A percentile compares a stretch with the other conserved stretches of the same genome.
Evolutionary conservation across 75 land plant genomes (phyloP).

Genomic region (Pinus tabuliformis): DNA sequence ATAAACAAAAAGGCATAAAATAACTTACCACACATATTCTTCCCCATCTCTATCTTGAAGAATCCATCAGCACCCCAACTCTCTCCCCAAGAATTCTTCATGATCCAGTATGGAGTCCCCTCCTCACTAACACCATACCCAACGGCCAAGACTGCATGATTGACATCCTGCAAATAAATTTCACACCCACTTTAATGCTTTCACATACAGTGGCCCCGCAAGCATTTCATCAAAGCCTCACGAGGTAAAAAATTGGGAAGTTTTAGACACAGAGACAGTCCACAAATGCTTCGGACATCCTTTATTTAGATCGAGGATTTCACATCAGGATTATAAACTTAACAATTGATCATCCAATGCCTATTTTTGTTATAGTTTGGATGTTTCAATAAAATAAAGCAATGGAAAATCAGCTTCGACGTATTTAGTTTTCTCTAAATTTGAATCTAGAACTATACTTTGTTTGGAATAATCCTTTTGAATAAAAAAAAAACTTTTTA

Average conservation of each 20-base stretch:
- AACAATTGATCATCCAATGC: too few species aligned
- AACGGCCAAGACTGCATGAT: conserved; percentile 26
- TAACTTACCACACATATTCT: conserved; percentile 98
- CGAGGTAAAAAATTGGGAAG: background rate
- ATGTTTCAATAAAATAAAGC: background rate
- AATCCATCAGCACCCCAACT: conserved; percentile 34
- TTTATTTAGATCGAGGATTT: too few species aligned
- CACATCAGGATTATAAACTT: too few species aligned
- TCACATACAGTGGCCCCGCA: background rate
- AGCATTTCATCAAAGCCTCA: background rate
- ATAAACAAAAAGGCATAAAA: background rate
- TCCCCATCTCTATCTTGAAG: conserved; percentile 32
- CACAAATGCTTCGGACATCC: too few species aligned
- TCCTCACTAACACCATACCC: conserved; percentile 25
- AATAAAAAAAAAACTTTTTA: background rate
- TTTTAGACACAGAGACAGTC: background rate
- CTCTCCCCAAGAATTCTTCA: conserved; percentile 38
- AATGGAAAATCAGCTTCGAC: background rate
- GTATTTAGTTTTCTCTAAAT: background rate
- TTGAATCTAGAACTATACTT: background rate
- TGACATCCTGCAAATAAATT: conserved; percentile 67
- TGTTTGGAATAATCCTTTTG: background rate
- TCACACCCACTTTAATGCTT: background rate
- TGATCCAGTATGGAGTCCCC: conserved; percentile 19
- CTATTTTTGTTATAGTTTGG: too few species aligned